Evolutionary conservation across 352 stramenopile species (phyloP).

Genomic region (Pilasporangium apinafurcum): DNA sequence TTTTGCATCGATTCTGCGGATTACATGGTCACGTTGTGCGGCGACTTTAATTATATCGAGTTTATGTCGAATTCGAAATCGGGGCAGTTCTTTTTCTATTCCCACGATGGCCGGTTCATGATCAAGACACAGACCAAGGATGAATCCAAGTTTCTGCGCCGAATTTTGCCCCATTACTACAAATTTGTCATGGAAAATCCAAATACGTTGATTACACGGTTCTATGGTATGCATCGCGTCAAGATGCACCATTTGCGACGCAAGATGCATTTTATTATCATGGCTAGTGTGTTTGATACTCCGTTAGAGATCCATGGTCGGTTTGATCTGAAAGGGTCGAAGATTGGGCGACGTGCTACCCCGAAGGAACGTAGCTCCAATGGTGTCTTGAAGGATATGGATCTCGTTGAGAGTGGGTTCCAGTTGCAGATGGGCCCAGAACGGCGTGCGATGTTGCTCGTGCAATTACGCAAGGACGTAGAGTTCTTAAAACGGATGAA

Average conservation of each 20-base stretch:
- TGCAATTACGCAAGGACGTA: constrained; percentile 86
- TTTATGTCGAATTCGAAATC: constrained; percentile 99
- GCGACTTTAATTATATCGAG: constrained; percentile 96
- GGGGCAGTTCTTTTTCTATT: constrained; percentile 99
- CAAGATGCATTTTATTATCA: constrained; percentile 94
- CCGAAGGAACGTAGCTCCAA: constrained; percentile 45
- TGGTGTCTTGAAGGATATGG: constrained; percentile 88
- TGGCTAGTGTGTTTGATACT: constrained; percentile 97
- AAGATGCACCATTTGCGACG: constrained; percentile 94
- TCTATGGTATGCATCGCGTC: constrained; percentile 97
- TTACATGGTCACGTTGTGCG: constrained; percentile 91
- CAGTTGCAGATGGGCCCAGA: constrained; percentile 82
- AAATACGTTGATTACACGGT: constrained; percentile 96
- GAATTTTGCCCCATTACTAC: constrained; percentile 98
- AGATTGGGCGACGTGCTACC: constrained; percentile 71
- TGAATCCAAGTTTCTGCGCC: constrained; percentile 97
- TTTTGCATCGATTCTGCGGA: constrained; percentile 77
- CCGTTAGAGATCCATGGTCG: constrained; percentile 87
- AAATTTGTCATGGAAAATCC: constrained; percentile 96
- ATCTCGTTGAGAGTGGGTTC: constrained; percentile 82
- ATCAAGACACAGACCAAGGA: constrained; percentile 99
- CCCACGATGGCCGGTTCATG: constrained; percentile 95
- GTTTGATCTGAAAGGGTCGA: constrained; percentile 90
- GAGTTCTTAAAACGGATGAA: constrained; percentile 90
- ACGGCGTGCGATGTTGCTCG: constrained; percentile 67